Evolutionary conservation across 306 rosid genomes (phyloP).

Genomic region (Ziziphus jujuba): DNA sequence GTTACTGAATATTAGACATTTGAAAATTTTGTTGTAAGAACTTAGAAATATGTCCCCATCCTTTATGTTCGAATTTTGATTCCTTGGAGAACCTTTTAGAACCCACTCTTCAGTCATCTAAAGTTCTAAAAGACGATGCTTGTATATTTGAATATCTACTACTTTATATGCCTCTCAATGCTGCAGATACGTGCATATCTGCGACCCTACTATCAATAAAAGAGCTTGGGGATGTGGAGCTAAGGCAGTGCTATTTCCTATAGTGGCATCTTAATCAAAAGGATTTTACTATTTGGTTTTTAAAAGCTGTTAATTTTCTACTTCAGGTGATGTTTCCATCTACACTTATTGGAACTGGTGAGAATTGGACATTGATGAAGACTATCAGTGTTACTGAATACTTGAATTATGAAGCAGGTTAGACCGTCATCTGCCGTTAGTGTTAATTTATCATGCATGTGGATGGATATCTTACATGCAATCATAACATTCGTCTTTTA

Average conservation of each 20-base stretch:
- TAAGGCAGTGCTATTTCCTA: background rate
- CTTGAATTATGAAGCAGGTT: conserved; percentile 92
- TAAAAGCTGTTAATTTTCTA: background rate
- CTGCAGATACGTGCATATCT: background rate
- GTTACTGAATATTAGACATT: background rate
- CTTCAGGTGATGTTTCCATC: conserved; percentile 97
- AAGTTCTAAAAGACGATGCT: background rate
- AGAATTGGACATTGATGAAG: conserved; percentile 95
- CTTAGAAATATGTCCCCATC: background rate
- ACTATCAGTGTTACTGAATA: conserved; percentile 97
- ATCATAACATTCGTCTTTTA: background rate
- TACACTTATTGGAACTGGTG: conserved; percentile 85
- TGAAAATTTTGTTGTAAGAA: background rate
- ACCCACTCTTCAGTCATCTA: background rate
- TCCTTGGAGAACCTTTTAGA: background rate
- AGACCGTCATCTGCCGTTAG: background rate
- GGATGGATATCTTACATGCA: background rate
- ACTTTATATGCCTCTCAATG: conserved; percentile 1
- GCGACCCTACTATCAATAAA: background rate
- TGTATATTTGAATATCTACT: background rate
- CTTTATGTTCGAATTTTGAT: background rate
- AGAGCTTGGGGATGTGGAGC: background rate
- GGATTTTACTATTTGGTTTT: background rate
- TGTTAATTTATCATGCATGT: background rate
- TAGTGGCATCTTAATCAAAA: background rate